These are phyloP conservation scores for Paracoccidioides lutzii DNA, from an alignment of 2,329 filamentous ascomycete species.

Conservation along the genomic window DNA sequence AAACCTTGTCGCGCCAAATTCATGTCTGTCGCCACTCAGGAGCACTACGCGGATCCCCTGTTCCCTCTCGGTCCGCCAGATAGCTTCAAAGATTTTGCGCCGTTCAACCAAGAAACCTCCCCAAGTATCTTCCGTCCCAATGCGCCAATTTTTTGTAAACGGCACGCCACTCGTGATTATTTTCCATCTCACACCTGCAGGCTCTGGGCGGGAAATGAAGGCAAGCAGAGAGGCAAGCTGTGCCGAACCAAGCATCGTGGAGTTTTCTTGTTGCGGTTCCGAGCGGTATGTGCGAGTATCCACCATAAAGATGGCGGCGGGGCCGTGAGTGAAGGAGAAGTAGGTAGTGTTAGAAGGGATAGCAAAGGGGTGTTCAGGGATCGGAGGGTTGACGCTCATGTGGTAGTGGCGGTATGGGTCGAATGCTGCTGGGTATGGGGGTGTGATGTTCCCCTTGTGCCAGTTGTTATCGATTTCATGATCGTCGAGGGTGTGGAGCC, in stretches of 20 bases:
- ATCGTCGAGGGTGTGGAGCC: constrained; percentile 94
- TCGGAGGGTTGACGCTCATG: constrained; percentile 67
- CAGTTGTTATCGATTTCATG: constrained; percentile 96
- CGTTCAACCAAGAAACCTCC: constrained; percentile 79
- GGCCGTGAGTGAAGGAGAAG: constrained; percentile 79
- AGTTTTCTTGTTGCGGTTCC: constrained; percentile 37
- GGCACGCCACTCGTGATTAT: constrained; percentile 81
- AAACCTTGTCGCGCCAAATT: constrained; percentile 80
- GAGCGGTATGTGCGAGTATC: constrained; percentile 83
- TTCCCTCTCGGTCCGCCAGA: constrained; percentile 69
- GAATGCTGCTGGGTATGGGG: constrained; percentile 64
- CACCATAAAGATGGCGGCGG: constrained; percentile 85
- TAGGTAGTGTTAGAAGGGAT: constrained; percentile 56
- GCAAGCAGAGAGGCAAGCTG: constrained; percentile 69
- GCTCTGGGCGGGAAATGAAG: constrained; percentile 62
- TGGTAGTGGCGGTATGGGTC: constrained; percentile 86
- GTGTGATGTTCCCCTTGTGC: constrained; percentile 61
- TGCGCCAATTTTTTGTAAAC: constrained; percentile 94
- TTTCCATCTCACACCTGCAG: constrained; percentile 78
- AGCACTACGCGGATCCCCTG: constrained; percentile 67
- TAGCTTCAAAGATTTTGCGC: constrained; percentile 65
- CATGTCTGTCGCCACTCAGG: constrained; percentile 85
- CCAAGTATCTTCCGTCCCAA: constrained; percentile 85
- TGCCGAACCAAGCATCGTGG: constrained; percentile 73
- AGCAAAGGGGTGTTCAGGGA: constrained; percentile 35